Base-by-base conservation (phyloP, 139 green algal species). In the Diplosphaera chodatii region DNA sequence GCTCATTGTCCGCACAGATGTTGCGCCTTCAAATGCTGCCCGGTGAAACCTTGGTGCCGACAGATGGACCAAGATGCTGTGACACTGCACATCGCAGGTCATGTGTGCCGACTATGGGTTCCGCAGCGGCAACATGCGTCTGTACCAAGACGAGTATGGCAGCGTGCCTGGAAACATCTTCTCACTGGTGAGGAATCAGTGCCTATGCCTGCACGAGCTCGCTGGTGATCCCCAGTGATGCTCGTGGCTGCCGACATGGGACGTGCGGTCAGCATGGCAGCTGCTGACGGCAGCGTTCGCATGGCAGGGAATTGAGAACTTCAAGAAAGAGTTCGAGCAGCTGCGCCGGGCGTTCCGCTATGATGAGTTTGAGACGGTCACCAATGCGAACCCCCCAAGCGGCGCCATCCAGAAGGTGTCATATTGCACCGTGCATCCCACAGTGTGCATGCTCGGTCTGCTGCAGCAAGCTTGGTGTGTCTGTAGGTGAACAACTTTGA, bases 81-180 rank as follows among this genome's bases (percentile, higher is more conserved):
- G n/a, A n/a, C n/a, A n/a, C n/a, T n/a, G n/a, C n/a, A n/a, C n/a
- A n/a, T 21, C 37, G 59, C 70, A 93, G 77, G 82, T 90, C 4
- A 88, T 95, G 82, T 88, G 86, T 64, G 88, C 84, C 55, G 90
- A 96, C 69, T 96, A 95, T 59, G 91, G 91, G 63, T 97, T 97
- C 81, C 80, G 91, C 22, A 88, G 87, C 1, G 90, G 90, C n/a
- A 64, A 82, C 28, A 86, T 85, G 16, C 74, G 91, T 15, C 75
- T 97, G 56, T 96, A 97, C 70, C 80, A 94, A 63, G 83, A 88
- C 22, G 74, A 81, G n/a, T 91, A 92, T 48, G 91, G 90, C 3
- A 84, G 90, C 34, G 82, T 95, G n/a, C 91, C 91, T 10, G 82
- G 74, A 16, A 85, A 70, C 55, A 78, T 88, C 0, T 82, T 82